These are phyloP conservation scores for Penicillium cataractarum DNA, from an alignment of 495 filamentous ascomycete genomes.

Conservation along the genomic window DNA sequence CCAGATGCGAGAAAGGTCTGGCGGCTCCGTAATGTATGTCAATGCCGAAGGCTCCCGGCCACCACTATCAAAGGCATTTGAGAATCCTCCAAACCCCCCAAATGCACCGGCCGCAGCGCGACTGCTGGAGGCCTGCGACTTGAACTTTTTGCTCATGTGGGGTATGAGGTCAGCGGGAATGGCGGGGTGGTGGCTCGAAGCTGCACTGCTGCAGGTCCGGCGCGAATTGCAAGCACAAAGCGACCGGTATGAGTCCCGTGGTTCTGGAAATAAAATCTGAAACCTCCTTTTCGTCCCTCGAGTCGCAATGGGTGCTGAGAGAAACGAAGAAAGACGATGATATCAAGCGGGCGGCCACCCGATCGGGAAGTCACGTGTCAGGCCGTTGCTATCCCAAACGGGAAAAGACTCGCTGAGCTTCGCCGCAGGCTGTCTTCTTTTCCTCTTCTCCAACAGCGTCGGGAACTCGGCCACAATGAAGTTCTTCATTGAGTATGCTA, in stretches of 20 bases:
- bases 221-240: neutral
- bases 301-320: slow-evolving; percentile 16
- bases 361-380: slow-evolving; percentile 47
- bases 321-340: slow-evolving; percentile 12
- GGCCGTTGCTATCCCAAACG: slow-evolving; percentile 42
- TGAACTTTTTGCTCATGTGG: slow-evolving; percentile 71
- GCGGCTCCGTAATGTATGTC: slow-evolving; percentile 87
- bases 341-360: slow-evolving; percentile 33
- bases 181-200: slow-evolving; percentile 23
- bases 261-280: neutral
- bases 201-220: slow-evolving; percentile 9
- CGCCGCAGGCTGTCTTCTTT: slow-evolving; percentile 2
- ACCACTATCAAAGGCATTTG: slow-evolving; percentile 48
- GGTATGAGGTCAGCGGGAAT: slow-evolving; percentile 44
- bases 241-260: neutral
- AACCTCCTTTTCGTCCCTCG: neutral
- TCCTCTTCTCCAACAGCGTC: slow-evolving; percentile 23
- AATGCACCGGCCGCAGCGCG: slow-evolving; percentile 59
- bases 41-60: slow-evolving; percentile 58
- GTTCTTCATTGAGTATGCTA: slow-evolving; percentile 85
- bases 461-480: slow-evolving; percentile 69
- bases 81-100: slow-evolving; percentile 50
- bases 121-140: slow-evolving; percentile 73
- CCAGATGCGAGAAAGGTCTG: slow-evolving; percentile 75
- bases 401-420: slow-evolving; percentile 35